These are phyloP conservation scores for Ogataea saltuana DNA, from an alignment of 805 yeast species.

Conservation along the genomic window DNA sequence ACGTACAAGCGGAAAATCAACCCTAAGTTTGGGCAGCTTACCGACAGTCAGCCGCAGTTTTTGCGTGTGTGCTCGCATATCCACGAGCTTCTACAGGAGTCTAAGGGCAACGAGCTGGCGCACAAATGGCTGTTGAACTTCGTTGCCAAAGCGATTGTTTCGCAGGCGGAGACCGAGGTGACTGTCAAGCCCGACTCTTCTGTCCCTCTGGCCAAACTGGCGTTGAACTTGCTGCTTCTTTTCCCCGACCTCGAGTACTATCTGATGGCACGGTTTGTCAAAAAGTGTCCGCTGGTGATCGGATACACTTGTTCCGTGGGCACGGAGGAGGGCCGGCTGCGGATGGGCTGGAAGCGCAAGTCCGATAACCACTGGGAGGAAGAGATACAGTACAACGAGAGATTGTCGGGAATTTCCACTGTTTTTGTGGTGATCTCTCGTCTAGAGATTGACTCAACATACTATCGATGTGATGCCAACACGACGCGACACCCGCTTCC, in stretches of 20 bases:
- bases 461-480: slow-evolving; percentile 25
- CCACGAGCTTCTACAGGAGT: slow-evolving; percentile 46
- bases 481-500: slow-evolving; percentile 54
- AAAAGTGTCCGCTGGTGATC: slow-evolving; percentile 85
- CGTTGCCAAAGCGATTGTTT: slow-evolving; percentile 79
- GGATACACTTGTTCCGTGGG: slow-evolving; percentile 78
- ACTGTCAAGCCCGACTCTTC: slow-evolving; percentile 77
- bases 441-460: slow-evolving; percentile 33
- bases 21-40: slow-evolving; percentile 90
- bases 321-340: slow-evolving; percentile 75
- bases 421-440: slow-evolving; percentile 77
- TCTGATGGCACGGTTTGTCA: slow-evolving; percentile 77
- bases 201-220: slow-evolving; percentile 71
- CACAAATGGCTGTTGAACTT: slow-evolving; percentile 77
- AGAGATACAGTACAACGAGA: slow-evolving; percentile 73
- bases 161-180: slow-evolving; percentile 93
- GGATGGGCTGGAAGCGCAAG: slow-evolving; percentile 85
- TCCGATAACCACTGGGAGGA: slow-evolving; percentile 53
- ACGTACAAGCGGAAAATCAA: slow-evolving; percentile 74
- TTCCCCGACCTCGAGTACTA: slow-evolving; percentile 54
- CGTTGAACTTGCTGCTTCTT: slow-evolving; percentile 51
- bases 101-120: slow-evolving; percentile 51
- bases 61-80: slow-evolving; percentile 52
- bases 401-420: slow-evolving; percentile 83
- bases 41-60: slow-evolving; percentile 67